phyloP scores from a whole-genome alignment of 2,329 filamentous ascomycete species.

The Monosporascus sp. region DNA sequence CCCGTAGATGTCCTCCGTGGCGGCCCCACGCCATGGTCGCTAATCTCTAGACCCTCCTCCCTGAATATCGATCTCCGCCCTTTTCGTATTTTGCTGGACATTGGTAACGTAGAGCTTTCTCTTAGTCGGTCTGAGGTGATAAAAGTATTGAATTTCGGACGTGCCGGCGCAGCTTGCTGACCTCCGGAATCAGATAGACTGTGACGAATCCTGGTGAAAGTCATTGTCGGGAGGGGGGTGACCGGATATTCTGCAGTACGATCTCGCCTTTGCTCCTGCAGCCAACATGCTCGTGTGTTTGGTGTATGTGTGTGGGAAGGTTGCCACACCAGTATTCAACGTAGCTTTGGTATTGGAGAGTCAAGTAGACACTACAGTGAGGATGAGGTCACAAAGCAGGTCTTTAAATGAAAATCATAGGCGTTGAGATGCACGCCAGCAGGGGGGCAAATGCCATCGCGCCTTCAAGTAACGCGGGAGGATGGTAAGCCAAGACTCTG shows the following conservation, averaged over 20 bases:
- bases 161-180: constrained; percentile 14
- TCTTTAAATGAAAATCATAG: constrained; percentile 6
- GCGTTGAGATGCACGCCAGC: background rate
- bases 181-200: constrained; percentile 11
- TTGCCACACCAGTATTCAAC: constrained; percentile 4
- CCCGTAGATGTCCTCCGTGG: constrained; percentile 14
- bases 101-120: constrained; percentile 38
- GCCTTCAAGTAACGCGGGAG: background rate
- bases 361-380: background rate
- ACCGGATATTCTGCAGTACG: background rate
- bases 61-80: constrained; percentile 47
- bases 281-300: constrained; percentile 3
- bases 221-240: constrained; percentile 14
- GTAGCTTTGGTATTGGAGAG: background rate
- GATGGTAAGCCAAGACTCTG: background rate
- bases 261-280: constrained; percentile 8
- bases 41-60: constrained; percentile 42
- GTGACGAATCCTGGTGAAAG: constrained; percentile 13
- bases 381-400: constrained; percentile 21
- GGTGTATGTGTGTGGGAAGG: constrained; percentile 8
- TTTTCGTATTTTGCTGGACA: constrained; percentile 41
- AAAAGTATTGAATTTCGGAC: constrained; percentile 46
- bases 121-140: constrained; percentile 46
- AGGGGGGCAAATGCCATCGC: background rate
- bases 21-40: constrained; percentile 18